A percentile compares a stretch with the other conserved stretches of the same genome.
These are phyloP conservation scores for Cutaneotrichosporon arboriforme DNA, from an alignment of 1,284 basidiomycete species.

Conservation along the genomic window DNA sequence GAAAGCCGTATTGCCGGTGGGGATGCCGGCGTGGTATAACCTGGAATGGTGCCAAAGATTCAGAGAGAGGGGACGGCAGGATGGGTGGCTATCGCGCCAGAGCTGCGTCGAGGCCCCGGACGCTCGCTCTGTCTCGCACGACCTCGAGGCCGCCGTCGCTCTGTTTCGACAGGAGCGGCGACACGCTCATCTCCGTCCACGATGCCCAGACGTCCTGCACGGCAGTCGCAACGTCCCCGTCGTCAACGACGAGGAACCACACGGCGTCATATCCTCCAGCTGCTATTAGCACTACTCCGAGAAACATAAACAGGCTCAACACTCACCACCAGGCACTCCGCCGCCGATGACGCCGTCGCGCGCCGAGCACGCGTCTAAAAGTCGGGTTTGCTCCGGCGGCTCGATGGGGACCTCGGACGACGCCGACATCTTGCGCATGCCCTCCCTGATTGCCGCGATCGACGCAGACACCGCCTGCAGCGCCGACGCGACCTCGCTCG, in stretches of 20 bases:
- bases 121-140: conserved; percentile 57
- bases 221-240: conserved; percentile 37
- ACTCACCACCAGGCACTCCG: conserved; percentile 82
- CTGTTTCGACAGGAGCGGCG: conserved; percentile 70
- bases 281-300: conserved; percentile 41
- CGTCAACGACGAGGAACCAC: conserved; percentile 77
- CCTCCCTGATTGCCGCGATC: conserved; percentile 63
- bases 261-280: conserved; percentile 97
- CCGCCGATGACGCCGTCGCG: conserved; percentile 83
- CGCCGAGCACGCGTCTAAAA: conserved; percentile 74
- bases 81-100: too few species aligned
- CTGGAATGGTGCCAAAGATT: too few species aligned
- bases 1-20: too few species aligned
- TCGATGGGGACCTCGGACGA: conserved; percentile 81
- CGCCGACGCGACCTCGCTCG: not conserved
- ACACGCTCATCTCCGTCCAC: conserved; percentile 69
- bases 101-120: conserved; percentile 58
- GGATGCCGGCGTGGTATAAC: too few species aligned
- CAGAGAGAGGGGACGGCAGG: too few species aligned
- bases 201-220: conserved; percentile 69
- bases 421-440: conserved; percentile 84
- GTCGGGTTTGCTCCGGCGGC: conserved; percentile 75
- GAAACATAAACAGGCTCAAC: too few species aligned
- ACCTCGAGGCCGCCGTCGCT: conserved; percentile 65
- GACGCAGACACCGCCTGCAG: conserved; percentile 6